Percentiles rank a stretch among this genome's conserved stretches.
These are phyloP conservation scores for Oryza glumipatula DNA, from an alignment of 176 grass and related monocot genomes.

Conservation along the genomic window DNA sequence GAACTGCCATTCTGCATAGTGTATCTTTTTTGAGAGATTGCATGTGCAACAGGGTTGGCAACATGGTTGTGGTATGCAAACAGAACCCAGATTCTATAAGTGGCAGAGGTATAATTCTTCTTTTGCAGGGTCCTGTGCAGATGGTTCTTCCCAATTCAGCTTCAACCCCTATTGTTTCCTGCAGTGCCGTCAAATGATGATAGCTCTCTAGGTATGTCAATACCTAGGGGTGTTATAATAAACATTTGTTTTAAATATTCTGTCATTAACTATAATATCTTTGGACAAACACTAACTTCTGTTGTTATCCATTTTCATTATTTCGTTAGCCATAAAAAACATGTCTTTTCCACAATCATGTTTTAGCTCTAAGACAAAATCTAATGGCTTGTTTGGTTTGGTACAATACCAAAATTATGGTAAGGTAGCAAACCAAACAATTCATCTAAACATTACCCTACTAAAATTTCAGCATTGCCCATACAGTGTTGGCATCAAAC, in stretches of 20 bases:
- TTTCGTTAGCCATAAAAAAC: background rate
- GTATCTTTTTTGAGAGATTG: too few relatives aligned
- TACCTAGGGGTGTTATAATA: background rate
- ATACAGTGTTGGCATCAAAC: background rate
- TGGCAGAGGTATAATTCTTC: background rate
- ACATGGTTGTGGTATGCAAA: background rate
- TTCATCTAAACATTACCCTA: background rate
- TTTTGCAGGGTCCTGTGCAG: background rate
- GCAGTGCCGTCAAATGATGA: background rate
- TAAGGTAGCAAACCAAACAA: background rate
- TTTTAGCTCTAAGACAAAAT: background rate
- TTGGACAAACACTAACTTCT: background rate
- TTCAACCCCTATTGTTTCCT: background rate
- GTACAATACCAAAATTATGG: background rate
- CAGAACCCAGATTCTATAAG: background rate
- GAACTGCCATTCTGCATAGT: too few relatives aligned
- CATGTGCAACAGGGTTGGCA: background rate
- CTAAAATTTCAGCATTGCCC: background rate
- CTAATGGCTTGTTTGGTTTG: background rate
- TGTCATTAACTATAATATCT: conserved; percentile 1
- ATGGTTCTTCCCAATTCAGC: background rate
- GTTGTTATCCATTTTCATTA: background rate
- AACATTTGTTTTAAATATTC: conserved; percentile 9
- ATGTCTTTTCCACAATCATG: background rate
- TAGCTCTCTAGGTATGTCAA: background rate